phyloP scores from a whole-genome alignment of 257 asterid genomes.

The Apocynum venetum region DNA sequence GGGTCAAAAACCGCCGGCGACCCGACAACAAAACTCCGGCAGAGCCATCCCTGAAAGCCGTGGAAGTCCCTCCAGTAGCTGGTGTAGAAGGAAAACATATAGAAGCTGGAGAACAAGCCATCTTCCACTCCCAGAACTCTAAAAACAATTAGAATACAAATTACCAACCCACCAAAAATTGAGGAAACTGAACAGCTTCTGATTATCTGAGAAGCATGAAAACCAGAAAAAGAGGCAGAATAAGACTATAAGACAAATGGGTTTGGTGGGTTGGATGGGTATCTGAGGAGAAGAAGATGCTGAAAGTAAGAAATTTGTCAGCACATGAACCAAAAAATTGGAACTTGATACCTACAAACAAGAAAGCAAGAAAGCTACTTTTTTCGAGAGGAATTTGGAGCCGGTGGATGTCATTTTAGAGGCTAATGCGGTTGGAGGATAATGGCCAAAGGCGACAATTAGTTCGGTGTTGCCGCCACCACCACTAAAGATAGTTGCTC shows the following conservation, averaged over 20 bases:
- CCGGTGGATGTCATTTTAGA: no score
- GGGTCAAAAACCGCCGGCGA: conserved; percentile 27
- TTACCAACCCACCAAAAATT: not conserved
- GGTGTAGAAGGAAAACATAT: conserved; percentile 49
- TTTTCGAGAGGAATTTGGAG: no score
- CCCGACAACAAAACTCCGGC: conserved; percentile 25
- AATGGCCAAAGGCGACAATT: no score
- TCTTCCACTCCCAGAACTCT: conserved; percentile 4
- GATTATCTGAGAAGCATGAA: conserved; percentile 5
- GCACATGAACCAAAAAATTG: not conserved
- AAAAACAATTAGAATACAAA: not conserved
- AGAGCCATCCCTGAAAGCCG: conserved; percentile 26
- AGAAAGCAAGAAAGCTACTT: no score
- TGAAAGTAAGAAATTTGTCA: conserved; percentile 27
- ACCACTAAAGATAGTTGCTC: no score
- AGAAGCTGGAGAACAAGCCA: conserved; percentile 57
- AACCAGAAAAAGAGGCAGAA: not conserved
- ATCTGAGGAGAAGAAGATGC: conserved; percentile 32
- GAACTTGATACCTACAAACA: no score
- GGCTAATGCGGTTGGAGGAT: no score
- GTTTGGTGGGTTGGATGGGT: conserved; percentile 12
- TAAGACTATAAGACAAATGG: not conserved
- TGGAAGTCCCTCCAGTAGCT: conserved; percentile 28
- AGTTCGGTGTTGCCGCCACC: no score
- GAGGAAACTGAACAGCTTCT: conserved; percentile 3